Base-by-base conservation (phyloP, 1,284 basidiomycete genomes). In the Fomitopsis pinicola region DNA sequence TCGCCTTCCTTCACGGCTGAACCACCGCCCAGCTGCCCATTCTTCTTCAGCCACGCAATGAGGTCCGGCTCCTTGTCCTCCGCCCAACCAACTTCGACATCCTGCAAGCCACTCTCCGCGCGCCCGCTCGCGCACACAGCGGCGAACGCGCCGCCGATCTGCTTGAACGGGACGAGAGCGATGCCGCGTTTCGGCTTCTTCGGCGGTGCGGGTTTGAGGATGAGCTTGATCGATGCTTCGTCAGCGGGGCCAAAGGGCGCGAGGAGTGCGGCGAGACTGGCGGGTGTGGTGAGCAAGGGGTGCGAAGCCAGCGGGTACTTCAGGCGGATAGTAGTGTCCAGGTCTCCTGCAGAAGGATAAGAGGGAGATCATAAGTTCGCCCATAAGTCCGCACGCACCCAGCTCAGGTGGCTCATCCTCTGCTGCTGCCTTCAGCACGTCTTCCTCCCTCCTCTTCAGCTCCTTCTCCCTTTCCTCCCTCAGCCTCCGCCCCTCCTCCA, bases 401-500 rank as follows among this genome's bases (percentile, higher is more conserved):
- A 84, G 61, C 17, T 75, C 71, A 5, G 83, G 78, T 17, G 87
- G 87, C 17, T 84, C 82, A 15, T 79, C 72, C 50, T 79, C 67
- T 7, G 40, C 48, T 15, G 55, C 65, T 12, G 60, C 59, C 19
- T 57, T 75, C 60, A 73, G 71, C 4, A 67, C 72, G 65, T 76
- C 71, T 60, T 71, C 69, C 72, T 72, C 81, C 69, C 72, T 82
- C 72, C 71, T 77, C 65, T 75, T 76, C 59, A 86, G 69, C 60
- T 81, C 82, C 59, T 78, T 80, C 66, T 86, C 85, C 59, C 78
- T 81, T 68, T 91, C 86, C 71, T 93, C 91, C 45, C 89, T 76
- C 72, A 94, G 68, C 63, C 79, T 78, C 62, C 86, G 79, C 0
- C 94, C 94, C 57, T 88, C 88, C 59, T 93, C 92, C 73, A 90